Conservation (phyloP, 129 eudicot genomes). For the Lactuca sativa region DNA sequence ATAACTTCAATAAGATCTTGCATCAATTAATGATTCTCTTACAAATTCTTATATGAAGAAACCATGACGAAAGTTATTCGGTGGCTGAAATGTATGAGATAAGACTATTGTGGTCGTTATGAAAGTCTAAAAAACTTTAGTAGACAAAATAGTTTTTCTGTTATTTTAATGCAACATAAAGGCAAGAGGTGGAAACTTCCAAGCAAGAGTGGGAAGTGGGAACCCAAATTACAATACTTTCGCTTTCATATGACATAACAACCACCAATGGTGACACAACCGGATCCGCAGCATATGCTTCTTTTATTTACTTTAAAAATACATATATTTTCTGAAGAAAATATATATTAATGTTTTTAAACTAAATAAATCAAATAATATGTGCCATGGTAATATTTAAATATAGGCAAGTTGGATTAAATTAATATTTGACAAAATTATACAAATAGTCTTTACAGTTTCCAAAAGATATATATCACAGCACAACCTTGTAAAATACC, state of each 20-base stretch:
- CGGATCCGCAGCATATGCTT: constrained; percentile 36
- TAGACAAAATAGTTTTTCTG: neutral
- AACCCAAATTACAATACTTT: constrained; percentile 9
- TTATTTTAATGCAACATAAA: neutral
- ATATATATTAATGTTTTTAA: neutral
- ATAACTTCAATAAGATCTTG: neutral
- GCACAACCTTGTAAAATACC: no score
- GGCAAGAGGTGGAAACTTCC: constrained; percentile 18
- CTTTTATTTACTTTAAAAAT: neutral
- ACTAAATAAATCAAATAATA: neutral
- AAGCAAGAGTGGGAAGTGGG: constrained; percentile 10
- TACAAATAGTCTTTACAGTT: no score
- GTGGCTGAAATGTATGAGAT: neutral
- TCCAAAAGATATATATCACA: no score
- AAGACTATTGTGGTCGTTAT: neutral
- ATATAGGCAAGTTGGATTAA: neutral
- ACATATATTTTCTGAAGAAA: neutral
- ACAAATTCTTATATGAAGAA: neutral
- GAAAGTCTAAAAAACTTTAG: neutral
- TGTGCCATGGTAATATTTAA: neutral
- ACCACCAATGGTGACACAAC: constrained; percentile 15
- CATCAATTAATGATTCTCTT: neutral
- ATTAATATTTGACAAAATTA: neutral
- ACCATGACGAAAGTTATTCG: neutral
- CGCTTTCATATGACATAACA: constrained; percentile 19